Evolutionary conservation across 768 basidiomycete genomes (phyloP), one percentile per base, ranked within the genome.

Genomic region (Suillus weaverae): DNA sequence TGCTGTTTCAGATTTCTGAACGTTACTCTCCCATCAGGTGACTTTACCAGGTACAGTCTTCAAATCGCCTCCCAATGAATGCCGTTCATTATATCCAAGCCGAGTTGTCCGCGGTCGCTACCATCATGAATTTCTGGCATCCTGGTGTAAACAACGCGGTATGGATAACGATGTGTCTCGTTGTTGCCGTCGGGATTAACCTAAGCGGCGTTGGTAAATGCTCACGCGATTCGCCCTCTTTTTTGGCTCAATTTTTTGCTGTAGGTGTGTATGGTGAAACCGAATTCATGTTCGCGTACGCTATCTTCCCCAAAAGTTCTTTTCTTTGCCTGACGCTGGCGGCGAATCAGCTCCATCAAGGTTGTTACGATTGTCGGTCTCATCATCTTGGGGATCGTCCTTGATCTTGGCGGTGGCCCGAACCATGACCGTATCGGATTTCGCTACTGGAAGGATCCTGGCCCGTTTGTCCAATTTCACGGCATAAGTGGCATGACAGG

Each of bases 381-480:
- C 35, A 78, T 82, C 30, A 75, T 86, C 50, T 76, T 81, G 18
- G 84, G 84, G 4, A 76, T 86, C 61, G 67, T 86, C 4, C 71
- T 74, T 35, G 74, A 86, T 65, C 77, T 86, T 5, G 87, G 87
- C 35, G 87, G 86, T 43, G 85, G 82, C 0, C 85, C 87, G 8
- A 78, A 77, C 16, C 81, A 82, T 46, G 84, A 86, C 66, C 80
- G 85, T 35, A 76, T 84, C 61, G 86, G 74, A 0, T 81, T 82
- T 67, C 79, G 79, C 2, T 83, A 79, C 72, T 82, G 80, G 81
- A 79, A 75, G 59, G 59, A 87, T 60, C 88, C 88, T 0, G 89
- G 89, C 0, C 84, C 88, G 0, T 84, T 89, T 68, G 79, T 77
- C 1, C 77, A 87, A 66, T 83, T 66, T 62, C 11, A 77, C 43